Base-by-base conservation (phyloP, 495 filamentous ascomycete species). In the Podospora didyma region DNA sequence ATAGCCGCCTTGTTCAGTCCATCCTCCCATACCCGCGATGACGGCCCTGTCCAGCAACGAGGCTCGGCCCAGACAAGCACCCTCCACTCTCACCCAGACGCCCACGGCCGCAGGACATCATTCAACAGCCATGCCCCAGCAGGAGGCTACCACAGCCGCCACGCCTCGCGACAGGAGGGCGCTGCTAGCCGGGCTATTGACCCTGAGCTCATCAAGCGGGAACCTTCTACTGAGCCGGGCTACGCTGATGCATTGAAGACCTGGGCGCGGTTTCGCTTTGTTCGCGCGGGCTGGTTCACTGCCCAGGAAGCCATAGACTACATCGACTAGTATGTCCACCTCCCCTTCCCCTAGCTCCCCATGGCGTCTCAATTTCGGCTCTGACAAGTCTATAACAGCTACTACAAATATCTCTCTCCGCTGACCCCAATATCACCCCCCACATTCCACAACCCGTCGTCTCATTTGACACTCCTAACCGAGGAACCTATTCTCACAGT, bases 261-360 rank as follows among this genome's bases (percentile, higher is more conserved):
- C 10, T 98, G 94, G 94, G 86, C 88, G 10, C 82, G 89, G 60
- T 86, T 95, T 63, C 84, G 92, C 53, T 97, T 97, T 69, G 93
- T 97, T 19, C 87, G 90, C 49, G 91, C 90, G 7, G 94, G 94
- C 20, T 98, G 94, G 94, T 92, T 98, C 63, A 96, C 91, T 0
- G 90, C 93, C 2, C 83, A 86, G 61, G 94, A 98, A 69, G 92
- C 89, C 1, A 90, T 97, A 68, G 85, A 83, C 24, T 98, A 97
- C 66, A 88, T 98, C 61, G 85, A 89, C 66, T 97, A 97, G 87
- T 94, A 79, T 63, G 82, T 63, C 28, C n/a, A n/a, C 10, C 22
- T 16, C 39, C 34, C 46, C 35, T 51, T 9, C 16, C 19, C 7
- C n/a, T 6, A n/a, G 59, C 44, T 17, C 19, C 46, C 14, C 49